Percentiles rank a stretch among this genome's conserved stretches.
Conservation (phyloP, 2,329 filamentous ascomycete genomes). For the Paramyrothecium sp. region DNA sequence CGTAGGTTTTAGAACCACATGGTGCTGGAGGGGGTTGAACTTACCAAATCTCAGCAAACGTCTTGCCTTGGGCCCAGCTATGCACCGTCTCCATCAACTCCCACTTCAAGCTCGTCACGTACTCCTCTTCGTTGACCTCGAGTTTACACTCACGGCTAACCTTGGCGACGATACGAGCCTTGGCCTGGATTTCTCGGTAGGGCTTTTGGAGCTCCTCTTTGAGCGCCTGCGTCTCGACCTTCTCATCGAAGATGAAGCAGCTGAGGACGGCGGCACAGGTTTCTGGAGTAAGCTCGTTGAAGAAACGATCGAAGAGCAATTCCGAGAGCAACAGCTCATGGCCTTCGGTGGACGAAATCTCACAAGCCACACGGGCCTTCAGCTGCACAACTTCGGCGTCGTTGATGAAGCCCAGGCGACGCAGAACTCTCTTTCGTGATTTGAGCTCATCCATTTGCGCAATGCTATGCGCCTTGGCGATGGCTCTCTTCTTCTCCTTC, state of each 20-base stretch:
- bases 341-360: conserved; percentile 87
- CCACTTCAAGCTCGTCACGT: conserved; percentile 84
- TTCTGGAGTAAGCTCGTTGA: conserved; percentile 91
- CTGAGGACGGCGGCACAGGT: conserved; percentile 83
- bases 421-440: conserved; percentile 89
- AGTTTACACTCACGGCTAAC: conserved; percentile 94
- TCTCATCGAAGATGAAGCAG: conserved; percentile 97
- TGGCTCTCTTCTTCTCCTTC: conserved; percentile 85
- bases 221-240: conserved; percentile 74
- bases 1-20: not conserved
- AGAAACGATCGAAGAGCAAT: conserved; percentile 94
- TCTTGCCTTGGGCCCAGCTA: conserved; percentile 84
- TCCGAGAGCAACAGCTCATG: conserved; percentile 93
- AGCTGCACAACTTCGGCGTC: conserved; percentile 93
- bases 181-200: conserved; percentile 80
- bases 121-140: conserved; percentile 91
- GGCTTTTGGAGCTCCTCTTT: conserved; percentile 86
- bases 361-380: conserved; percentile 95
- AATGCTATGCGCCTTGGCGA: conserved; percentile 79
- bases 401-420: conserved; percentile 92
- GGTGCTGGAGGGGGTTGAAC: conserved; percentile 31
- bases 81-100: conserved; percentile 97
- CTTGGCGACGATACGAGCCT: conserved; percentile 87
- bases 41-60: conserved; percentile 93
- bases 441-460: conserved; percentile 96